Evolutionary conservation across 306 rosid genomes (phyloP).

Genomic region (Begonia peltatifolia): DNA sequence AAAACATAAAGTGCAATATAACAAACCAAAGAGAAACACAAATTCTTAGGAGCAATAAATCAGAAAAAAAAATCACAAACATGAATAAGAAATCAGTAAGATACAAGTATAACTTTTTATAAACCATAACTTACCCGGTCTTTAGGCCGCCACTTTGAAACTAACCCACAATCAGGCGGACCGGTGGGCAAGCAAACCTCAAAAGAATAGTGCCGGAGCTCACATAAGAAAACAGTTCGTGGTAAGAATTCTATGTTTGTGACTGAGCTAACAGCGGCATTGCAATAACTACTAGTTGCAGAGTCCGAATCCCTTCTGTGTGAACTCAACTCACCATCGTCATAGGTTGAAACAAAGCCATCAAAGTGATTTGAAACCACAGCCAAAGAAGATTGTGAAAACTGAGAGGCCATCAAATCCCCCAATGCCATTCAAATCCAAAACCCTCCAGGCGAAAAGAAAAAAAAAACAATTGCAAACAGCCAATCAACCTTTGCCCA

Average conservation of each 20-base stretch:
- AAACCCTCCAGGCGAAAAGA: slow-evolving; percentile 10
- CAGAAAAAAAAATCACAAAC: too few species aligned
- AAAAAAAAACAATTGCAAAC: not conserved
- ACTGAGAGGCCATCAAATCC: slow-evolving; percentile 83
- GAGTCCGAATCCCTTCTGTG: slow-evolving; percentile 52
- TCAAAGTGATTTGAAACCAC: slow-evolving; percentile 49
- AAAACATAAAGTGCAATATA: too few species aligned
- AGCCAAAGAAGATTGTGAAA: slow-evolving; percentile 71
- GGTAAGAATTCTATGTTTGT: slow-evolving; percentile 82
- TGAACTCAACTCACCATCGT: slow-evolving; percentile 25
- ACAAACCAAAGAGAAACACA: too few species aligned
- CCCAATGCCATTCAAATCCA: slow-evolving; percentile 99
- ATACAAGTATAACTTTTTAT: not conserved
- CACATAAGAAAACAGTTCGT: slow-evolving; percentile 51
- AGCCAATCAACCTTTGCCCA: slow-evolving; percentile 26
- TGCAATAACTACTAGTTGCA: slow-evolving; percentile 37
- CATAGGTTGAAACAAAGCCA: slow-evolving; percentile 28
- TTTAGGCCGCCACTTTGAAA: slow-evolving; percentile 93
- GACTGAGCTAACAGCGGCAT: slow-evolving; percentile 32
- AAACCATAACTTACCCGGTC: slow-evolving; percentile 45
- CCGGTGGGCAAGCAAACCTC: slow-evolving; percentile 57
- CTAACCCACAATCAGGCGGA: slow-evolving; percentile 69
- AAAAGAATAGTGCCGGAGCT: slow-evolving; percentile 74
- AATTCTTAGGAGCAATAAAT: too few species aligned
- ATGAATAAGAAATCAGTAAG: too few species aligned